Base-by-base conservation (phyloP, 371 early-diverging fungal genomes). In the Rhizopus arrhizus region DNA sequence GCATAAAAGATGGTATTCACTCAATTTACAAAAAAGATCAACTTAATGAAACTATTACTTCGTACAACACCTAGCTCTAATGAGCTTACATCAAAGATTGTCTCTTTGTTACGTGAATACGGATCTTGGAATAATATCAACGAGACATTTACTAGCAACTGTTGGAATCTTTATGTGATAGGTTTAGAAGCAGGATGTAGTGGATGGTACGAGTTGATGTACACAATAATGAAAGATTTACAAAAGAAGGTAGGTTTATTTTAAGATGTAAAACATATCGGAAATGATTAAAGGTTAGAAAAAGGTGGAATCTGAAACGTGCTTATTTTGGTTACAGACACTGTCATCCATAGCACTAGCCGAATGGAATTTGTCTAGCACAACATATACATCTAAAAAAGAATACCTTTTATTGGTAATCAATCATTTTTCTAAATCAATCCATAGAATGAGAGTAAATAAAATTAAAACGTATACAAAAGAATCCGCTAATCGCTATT, bases 191-290 rank as follows among this genome's bases (percentile, higher is more conserved):
- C 80, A 3, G 77, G 75, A 1, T 43, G 41, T 7, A 65, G 64
- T 36, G 65, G 69, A 52, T 76, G 75, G 73, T 72, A 67, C 40
- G 55, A 59, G 28, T 13, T 79, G 13, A 74, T 79, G 76, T 43
- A 72, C 40, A 29, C 49, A 9, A 54, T 74, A 10, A 53, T 65
- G 42, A 49, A 52, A 11, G 66, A 49, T 36, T 53, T 76, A 11
- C 43, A 56, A 16, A 65, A 56, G 12, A 68, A 59, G 69, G 70
- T 67, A 65, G 54, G n/a, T 11, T 28, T 28, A 15, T 3, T 22
- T 22, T 22, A 22, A 22, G 22, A 22, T 22, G 2, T 22, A 22
- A 22, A 22, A 22, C 22, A 22, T 22, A 22, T 22, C 22, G 22
- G 22, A 22, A 9, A 12, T 47, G 32, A 35, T 11, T 11, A 29